A percentile compares a stretch with the other conserved stretches of the same genome.
These are phyloP conservation scores for Phylloporus arenicola DNA, from an alignment of 768 basidiomycete species.

Conservation along the genomic window DNA sequence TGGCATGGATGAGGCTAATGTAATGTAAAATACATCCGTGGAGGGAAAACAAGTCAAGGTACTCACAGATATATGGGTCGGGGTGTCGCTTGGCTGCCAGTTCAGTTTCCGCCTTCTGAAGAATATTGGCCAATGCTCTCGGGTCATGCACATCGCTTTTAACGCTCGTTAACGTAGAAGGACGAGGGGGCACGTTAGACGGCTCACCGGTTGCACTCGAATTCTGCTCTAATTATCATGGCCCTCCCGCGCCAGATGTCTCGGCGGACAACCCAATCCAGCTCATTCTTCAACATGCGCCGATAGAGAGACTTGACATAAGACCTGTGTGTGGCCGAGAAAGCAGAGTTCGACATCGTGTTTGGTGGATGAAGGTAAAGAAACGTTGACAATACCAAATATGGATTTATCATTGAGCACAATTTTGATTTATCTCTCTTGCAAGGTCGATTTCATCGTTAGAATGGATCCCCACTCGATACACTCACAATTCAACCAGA, in stretches of 20 bases:
- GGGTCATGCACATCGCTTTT: slow-evolving; percentile 79
- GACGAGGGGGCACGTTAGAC: slow-evolving; percentile 11
- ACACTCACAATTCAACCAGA: slow-evolving; percentile 68
- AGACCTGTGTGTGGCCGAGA: slow-evolving; percentile 69
- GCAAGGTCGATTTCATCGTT: not conserved
- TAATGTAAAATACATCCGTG: not conserved
- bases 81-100: slow-evolving; percentile 71
- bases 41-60: not conserved
- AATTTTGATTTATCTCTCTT: not conserved
- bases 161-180: not conserved
- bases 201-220: slow-evolving; percentile 82
- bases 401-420: slow-evolving; percentile 1
- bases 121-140: slow-evolving; percentile 66
- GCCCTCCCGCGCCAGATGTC: slow-evolving; percentile 85
- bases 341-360: slow-evolving; percentile 55
- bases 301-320: slow-evolving; percentile 92
- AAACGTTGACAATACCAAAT: slow-evolving; percentile 13
- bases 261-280: slow-evolving; percentile 86
- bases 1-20: slow-evolving; percentile 69
- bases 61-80: slow-evolving; percentile 90
- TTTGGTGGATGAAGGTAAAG: slow-evolving; percentile 8
- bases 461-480: slow-evolving; percentile 76
- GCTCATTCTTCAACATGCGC: slow-evolving; percentile 76
- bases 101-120: slow-evolving; percentile 74
- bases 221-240: slow-evolving; percentile 82